Conservation (phyloP, 352 stramenopile species). For the Phytophthora quininea region DNA sequence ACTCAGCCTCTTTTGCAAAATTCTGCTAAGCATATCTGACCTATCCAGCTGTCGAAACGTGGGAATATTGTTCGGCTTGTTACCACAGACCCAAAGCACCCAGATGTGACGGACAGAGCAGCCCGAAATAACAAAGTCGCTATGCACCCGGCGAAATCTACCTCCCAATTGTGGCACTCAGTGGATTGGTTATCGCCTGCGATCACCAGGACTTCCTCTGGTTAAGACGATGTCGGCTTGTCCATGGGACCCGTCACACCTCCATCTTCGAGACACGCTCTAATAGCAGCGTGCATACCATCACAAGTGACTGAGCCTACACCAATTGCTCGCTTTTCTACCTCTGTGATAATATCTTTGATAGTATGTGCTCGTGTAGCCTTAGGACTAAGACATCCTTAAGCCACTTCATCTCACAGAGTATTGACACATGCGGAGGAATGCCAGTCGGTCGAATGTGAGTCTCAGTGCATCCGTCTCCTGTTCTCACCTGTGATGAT, state of each 20-base stretch:
- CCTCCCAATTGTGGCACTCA: constrained; percentile 5
- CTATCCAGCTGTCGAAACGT: constrained; percentile 1
- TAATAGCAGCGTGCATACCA: constrained; percentile 3
- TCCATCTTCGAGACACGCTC: background rate
- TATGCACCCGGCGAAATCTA: constrained; percentile 9
- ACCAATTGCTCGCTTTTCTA: constrained; percentile 19
- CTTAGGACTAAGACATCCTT: constrained; percentile 5
- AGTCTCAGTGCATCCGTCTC: background rate
- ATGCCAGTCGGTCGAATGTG: constrained; percentile 7
- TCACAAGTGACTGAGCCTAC: constrained; percentile 9
- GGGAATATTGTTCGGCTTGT: constrained; percentile 5
- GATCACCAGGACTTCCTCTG: background rate
- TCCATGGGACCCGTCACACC: constrained; percentile 1
- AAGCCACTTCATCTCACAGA: constrained; percentile 14
- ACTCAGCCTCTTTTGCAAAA: constrained; percentile 13
- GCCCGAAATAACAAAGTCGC: constrained; percentile 8
- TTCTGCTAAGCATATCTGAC: constrained; percentile 9
- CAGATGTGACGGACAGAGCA: constrained; percentile 8
- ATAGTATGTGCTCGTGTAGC: background rate
- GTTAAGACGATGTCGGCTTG: background rate
- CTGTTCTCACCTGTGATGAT: background rate
- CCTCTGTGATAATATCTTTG: constrained; percentile 8
- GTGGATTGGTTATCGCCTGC: no score
- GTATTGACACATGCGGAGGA: constrained; percentile 7
- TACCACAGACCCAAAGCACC: constrained; percentile 13